A percentile compares a stretch with the other conserved stretches of the same genome.
phyloP scores from a whole-genome alignment of 805 yeast species.

The Candida koratica region DNA sequence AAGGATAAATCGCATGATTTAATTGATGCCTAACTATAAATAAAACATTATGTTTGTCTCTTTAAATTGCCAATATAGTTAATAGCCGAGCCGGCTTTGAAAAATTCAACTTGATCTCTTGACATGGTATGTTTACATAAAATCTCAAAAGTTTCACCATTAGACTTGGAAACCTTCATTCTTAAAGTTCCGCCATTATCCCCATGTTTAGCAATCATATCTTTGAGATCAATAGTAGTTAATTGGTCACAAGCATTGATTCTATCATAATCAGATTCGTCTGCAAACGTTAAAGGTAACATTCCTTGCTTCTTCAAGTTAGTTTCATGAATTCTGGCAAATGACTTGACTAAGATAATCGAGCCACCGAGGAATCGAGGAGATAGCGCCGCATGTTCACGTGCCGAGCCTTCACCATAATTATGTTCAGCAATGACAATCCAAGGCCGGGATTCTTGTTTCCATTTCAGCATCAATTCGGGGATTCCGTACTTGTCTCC shows the following conservation, averaged over 20 bases:
- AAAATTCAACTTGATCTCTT: conserved; percentile 89
- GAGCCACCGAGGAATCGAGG: conserved; percentile 94
- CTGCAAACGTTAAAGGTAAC: conserved; percentile 88
- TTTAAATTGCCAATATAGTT: conserved; percentile 71
- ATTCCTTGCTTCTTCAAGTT: conserved; percentile 97
- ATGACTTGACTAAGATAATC: conserved; percentile 84
- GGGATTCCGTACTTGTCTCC: conserved; percentile 80
- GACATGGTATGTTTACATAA: conserved; percentile 94
- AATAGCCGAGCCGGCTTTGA: conserved; percentile 96
- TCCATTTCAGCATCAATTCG: conserved; percentile 96
- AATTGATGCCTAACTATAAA: conserved; percentile 33
- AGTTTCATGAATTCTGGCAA: conserved; percentile 98
- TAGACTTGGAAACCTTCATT: conserved; percentile 67
- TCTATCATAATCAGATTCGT: conserved; percentile 84
- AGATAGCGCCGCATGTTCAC: conserved; percentile 97
- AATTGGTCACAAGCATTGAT: conserved; percentile 73
- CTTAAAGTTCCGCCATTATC: conserved; percentile 80
- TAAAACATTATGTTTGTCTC: conserved; percentile 4
- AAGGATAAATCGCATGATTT: conserved; percentile 31
- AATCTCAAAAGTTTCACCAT: conserved; percentile 68
- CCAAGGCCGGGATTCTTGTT: conserved; percentile 81
- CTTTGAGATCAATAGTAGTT: conserved; percentile 69
- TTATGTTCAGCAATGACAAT: conserved; percentile 95
- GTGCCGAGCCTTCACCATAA: conserved; percentile 98
- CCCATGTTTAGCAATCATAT: conserved; percentile 77